Percentiles rank a stretch among this genome's conserved stretches.
phyloP scores from a whole-genome alignment of 2,329 filamentous ascomycete genomes.

The Metarhizium rileyi region DNA sequence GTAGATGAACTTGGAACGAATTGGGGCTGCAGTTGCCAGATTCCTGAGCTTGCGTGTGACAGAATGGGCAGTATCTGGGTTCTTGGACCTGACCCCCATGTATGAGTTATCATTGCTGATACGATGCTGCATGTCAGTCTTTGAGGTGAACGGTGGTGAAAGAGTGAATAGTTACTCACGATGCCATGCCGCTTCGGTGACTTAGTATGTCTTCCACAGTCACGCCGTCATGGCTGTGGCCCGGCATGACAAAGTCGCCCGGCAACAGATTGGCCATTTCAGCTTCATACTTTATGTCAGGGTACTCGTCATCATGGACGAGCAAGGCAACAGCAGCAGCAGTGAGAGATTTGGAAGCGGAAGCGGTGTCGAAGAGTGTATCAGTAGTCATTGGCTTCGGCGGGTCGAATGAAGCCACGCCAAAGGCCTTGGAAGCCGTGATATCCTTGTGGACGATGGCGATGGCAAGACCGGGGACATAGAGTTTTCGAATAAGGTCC shows the following conservation, averaged over 20 bases:
- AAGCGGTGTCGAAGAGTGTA: slow-evolving; percentile 19
- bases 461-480: slow-evolving; percentile 16
- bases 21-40: slow-evolving; percentile 13
- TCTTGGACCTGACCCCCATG: slow-evolving; percentile 8
- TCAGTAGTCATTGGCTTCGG: slow-evolving; percentile 12
- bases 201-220: slow-evolving; percentile 17
- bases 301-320: slow-evolving; percentile 13
- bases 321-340: slow-evolving; percentile 16
- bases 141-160: not conserved
- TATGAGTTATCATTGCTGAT: slow-evolving; percentile 17
- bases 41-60: slow-evolving; percentile 19
- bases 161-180: slow-evolving; percentile 6
- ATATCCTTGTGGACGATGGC: slow-evolving; percentile 12
- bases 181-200: slow-evolving; percentile 17
- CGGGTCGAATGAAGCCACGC: slow-evolving; percentile 12
- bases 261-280: slow-evolving; percentile 16
- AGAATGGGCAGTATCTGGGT: slow-evolving; percentile 14
- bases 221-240: slow-evolving; percentile 9
- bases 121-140: not conserved
- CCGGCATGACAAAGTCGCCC: slow-evolving; percentile 18
- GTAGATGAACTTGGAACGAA: slow-evolving; percentile 15
- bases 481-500: slow-evolving; percentile 11
- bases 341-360: slow-evolving; percentile 17
- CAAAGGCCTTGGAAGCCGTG: slow-evolving; percentile 14
- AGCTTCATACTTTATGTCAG: slow-evolving; percentile 15